Conservation (phyloP, 345 rosid genomes). For the Salix koriyanagi region DNA sequence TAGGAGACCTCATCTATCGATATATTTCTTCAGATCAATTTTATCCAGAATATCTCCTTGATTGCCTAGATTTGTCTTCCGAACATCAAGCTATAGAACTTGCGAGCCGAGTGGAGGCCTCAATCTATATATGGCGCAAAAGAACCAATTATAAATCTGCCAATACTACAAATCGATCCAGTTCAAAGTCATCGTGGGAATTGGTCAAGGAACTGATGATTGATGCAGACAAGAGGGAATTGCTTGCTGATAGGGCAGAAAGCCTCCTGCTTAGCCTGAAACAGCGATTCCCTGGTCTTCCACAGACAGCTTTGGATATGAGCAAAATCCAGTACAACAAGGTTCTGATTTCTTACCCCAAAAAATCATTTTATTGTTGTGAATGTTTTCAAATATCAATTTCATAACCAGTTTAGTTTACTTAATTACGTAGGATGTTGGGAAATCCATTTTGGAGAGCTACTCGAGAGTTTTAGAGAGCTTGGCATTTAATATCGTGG, state of each 20-base stretch:
- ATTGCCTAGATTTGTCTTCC: slow-evolving; percentile 84
- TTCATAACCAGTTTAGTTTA: background rate
- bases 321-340: slow-evolving; percentile 94
- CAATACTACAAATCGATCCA: slow-evolving; percentile 42
- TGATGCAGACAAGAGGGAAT: slow-evolving; percentile 78
- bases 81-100: slow-evolving; percentile 93
- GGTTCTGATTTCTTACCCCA: slow-evolving; percentile 29
- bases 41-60: slow-evolving; percentile 80
- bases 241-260: slow-evolving; percentile 86
- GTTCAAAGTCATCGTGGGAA: slow-evolving; percentile 82
- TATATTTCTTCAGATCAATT: slow-evolving; percentile 80
- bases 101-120: slow-evolving; percentile 84
- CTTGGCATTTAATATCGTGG: slow-evolving; percentile 81
- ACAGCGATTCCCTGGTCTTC: slow-evolving; percentile 87
- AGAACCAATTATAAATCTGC: slow-evolving; percentile 49
- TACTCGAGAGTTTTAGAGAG: slow-evolving; percentile 92
- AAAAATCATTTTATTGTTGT: background rate
- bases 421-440: slow-evolving; percentile 57
- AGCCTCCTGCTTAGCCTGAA: slow-evolving; percentile 76
- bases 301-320: slow-evolving; percentile 91
- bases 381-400: background rate
- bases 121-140: slow-evolving; percentile 71
- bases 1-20: slow-evolving; percentile 81
- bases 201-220: slow-evolving; percentile 83
- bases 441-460: slow-evolving; percentile 91